Base-by-base conservation (phyloP, 139 green algal genomes). In the Haematococcus lacustris region DNA sequence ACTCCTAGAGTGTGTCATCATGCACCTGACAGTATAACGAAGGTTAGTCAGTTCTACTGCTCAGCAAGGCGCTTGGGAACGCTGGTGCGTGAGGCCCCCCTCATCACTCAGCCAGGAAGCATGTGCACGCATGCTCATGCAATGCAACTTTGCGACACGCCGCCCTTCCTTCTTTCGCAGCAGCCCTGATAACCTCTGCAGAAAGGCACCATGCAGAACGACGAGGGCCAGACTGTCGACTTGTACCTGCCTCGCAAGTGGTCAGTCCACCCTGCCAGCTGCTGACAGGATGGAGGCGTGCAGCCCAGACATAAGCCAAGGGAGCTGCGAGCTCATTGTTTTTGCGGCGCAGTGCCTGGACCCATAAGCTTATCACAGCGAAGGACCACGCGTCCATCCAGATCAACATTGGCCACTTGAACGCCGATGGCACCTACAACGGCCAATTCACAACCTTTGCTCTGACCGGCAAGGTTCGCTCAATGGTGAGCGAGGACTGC, bases 191-290 rank as follows among this genome's bases (percentile, higher is more conserved):
- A n/a, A n/a, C n/a, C n/a, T n/a, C n/a, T n/a, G n/a, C n/a, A n/a
- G n/a, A n/a, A n/a, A n/a, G n/a, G n/a, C n/a, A n/a, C n/a, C n/a
- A 47, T 68, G 50, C 23, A 53, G 25, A 64, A 60, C 30, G 68
- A 32, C 78, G 89, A 91, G 71, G 91, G 91, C 69, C 83, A 96
- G 73, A 89, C 88, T 70, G 91, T 98, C 28, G 94, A 98, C 77
- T 87, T 99, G 66, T 99, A 98, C 94, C 97, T 98, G 74, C 94
- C 94, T 40, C 82, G 94, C 79, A 99, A 99, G 86, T 98, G 94
- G 93, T 98, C 79, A 76, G 89, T 64, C 30, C 38, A 40, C 63
- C 43, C 13, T 13, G n/a, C 33, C 17, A 4, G 32, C 30, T 43
- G 62, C 43, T 28, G 17, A 17, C 43, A 53, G 43, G 9, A 17